These are phyloP conservation scores for Solanum peruvianum DNA, from an alignment of 257 asterid genomes.

Conservation along the genomic window DNA sequence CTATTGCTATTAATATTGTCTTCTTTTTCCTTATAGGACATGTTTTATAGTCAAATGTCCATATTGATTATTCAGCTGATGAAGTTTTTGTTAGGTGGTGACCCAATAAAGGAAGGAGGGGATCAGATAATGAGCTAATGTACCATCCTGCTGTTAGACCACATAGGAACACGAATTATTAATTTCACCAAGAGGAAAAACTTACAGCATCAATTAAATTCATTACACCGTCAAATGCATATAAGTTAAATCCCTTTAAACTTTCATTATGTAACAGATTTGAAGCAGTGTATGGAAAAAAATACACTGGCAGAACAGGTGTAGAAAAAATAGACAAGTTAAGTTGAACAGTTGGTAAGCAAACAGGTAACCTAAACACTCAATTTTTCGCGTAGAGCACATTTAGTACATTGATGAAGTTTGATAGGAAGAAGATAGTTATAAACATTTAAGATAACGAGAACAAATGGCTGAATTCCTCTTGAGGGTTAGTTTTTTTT, in stretches of 20 bases:
- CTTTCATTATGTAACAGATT: neutral
- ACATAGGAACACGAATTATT: neutral
- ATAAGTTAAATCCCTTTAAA: neutral
- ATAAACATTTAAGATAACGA: neutral
- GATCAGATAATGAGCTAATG: conserved; percentile 9
- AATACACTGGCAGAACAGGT: neutral
- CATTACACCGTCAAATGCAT: neutral
- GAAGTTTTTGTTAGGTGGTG: neutral
- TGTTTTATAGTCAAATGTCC: neutral
- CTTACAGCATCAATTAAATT: neutral
- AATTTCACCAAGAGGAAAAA: neutral
- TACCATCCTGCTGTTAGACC: conserved; percentile 15
- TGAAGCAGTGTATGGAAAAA: neutral
- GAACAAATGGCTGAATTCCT: neutral
- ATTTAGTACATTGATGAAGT: neutral
- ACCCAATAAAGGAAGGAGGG: too few relatives aligned
- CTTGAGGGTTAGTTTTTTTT: too few relatives aligned
- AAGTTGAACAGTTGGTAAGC: neutral
- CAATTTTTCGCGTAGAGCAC: neutral
- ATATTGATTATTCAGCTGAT: neutral
- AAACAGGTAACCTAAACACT: neutral
- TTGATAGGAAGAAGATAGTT: neutral
- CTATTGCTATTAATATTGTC: neutral
- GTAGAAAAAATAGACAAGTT: neutral
- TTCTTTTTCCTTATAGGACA: neutral